Conservation (phyloP, 2,329 filamentous ascomycete species). For the Fonsecaea pugnacius region DNA sequence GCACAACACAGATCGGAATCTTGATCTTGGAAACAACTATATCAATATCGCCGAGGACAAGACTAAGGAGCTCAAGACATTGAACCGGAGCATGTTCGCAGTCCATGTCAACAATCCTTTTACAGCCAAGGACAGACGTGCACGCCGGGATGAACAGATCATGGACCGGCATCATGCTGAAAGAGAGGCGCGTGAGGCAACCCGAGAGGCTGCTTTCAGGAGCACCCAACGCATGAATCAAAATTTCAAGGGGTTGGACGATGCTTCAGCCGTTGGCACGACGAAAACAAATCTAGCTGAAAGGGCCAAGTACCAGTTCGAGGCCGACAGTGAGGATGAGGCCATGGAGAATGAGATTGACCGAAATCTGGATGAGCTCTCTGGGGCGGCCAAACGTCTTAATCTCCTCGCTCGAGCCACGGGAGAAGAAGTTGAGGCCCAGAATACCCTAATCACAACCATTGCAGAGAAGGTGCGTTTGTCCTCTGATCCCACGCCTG, state of each 20-base stretch:
- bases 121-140: slow-evolving; percentile 68
- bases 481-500: not conserved
- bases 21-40: slow-evolving; percentile 78
- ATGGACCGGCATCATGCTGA: slow-evolving; percentile 67
- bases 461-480: slow-evolving; percentile 73
- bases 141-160: slow-evolving; percentile 68
- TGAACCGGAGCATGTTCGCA: slow-evolving; percentile 91
- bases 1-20: slow-evolving; percentile 79
- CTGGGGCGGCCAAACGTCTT: slow-evolving; percentile 68
- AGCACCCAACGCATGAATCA: slow-evolving; percentile 65
- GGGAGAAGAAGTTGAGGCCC: slow-evolving; percentile 72
- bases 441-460: slow-evolving; percentile 77
- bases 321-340: slow-evolving; percentile 73
- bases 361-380: slow-evolving; percentile 64
- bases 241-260: slow-evolving; percentile 67
- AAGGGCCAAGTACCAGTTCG: slow-evolving; percentile 75
- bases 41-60: slow-evolving; percentile 78
- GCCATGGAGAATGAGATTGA: slow-evolving; percentile 74
- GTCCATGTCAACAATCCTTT: slow-evolving; percentile 79
- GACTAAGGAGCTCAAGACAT: slow-evolving; percentile 78
- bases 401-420: slow-evolving; percentile 76
- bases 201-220: slow-evolving; percentile 58
- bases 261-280: slow-evolving; percentile 55
- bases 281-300: slow-evolving; percentile 62
- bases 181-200: slow-evolving; percentile 61